Evolutionary conservation across 169 alveolate species (phyloP), one percentile per base, ranked within the genome.

Genomic region (Cryptosporidium parvum): DNA sequence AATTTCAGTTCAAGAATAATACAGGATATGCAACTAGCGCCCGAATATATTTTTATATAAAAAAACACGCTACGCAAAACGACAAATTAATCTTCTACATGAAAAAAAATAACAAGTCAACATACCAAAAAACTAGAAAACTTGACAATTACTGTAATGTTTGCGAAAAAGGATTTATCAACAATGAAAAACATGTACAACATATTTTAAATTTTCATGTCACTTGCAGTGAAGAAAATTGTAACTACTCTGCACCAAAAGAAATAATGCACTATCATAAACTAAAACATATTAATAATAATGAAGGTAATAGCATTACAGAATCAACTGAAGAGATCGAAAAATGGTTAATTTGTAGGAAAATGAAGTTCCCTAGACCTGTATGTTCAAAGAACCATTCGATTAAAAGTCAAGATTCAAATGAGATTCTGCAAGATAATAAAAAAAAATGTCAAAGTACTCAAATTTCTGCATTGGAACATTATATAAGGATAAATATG

Each of bases 161-260:
- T 18, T 69, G 84, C 23, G 84, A 16, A 21, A 69, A 69, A 21
- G 84, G 84, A 39, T 69, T 69, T 23, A 44, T 69, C 5, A 69
- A 45, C 23, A 18, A 42, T 16, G 84, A 69, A 4, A 69, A 69
- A 26, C 45, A 69, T 29, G n/a, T 12, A 9, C 45, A 16, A 31
- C 84, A 69, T 21, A 37, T 69, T 29, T 37, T 21, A 26, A 12
- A 35, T 37, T 16, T 14, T 39, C 84, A 69, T 44, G 42, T 69
- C 7, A 44, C 61, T 9, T 69, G 84, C 37, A 9, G 45, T 39
- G 84, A 39, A 35, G 61, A 69, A 26, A 44, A 44, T 31, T 69
- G 84, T 10, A 39, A 69, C 31, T 69, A 69, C 37, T 69, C 84
- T 6, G 84, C 84, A 29, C 84, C 84, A 45, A 37, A 42, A 14